Conservation (phyloP, 345 rosid species). For the Salix udensis region DNA sequence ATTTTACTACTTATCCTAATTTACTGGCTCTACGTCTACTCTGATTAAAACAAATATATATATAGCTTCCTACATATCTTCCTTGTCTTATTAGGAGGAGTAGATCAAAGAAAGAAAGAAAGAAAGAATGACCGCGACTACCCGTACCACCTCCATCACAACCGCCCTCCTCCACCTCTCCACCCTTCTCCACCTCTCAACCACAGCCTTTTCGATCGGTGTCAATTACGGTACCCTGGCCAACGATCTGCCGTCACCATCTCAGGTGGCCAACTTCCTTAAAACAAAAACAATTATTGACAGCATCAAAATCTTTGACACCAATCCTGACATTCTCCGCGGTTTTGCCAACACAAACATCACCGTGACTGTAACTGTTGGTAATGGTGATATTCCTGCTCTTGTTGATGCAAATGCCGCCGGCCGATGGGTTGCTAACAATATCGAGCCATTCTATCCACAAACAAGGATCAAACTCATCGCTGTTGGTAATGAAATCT, state of each 20-base stretch:
- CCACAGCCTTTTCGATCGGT: slow-evolving; percentile 48
- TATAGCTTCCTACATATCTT: neutral
- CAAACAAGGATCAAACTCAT: slow-evolving; percentile 60
- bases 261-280: slow-evolving; percentile 65
- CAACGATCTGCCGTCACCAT: slow-evolving; percentile 70
- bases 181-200: slow-evolving; percentile 35
- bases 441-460: slow-evolving; percentile 61
- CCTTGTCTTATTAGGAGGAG: neutral
- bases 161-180: slow-evolving; percentile 26
- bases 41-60: neutral
- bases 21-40: neutral
- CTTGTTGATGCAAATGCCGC: slow-evolving; percentile 40
- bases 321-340: slow-evolving; percentile 59
- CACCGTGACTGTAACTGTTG: slow-evolving; percentile 49
- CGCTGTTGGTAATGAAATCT: slow-evolving; percentile 69
- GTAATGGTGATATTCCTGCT: slow-evolving; percentile 55
- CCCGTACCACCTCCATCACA: neutral
- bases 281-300: slow-evolving; percentile 55
- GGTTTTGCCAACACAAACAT: slow-evolving; percentile 65
- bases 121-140: neutral
- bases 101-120: neutral
- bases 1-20: neutral
- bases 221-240: slow-evolving; percentile 76
- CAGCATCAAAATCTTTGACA: slow-evolving; percentile 63
- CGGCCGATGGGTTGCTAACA: slow-evolving; percentile 49